These are phyloP conservation scores for Alopecurus myosuroides DNA, from an alignment of 176 grass and related monocot species.

Conservation along the genomic window DNA sequence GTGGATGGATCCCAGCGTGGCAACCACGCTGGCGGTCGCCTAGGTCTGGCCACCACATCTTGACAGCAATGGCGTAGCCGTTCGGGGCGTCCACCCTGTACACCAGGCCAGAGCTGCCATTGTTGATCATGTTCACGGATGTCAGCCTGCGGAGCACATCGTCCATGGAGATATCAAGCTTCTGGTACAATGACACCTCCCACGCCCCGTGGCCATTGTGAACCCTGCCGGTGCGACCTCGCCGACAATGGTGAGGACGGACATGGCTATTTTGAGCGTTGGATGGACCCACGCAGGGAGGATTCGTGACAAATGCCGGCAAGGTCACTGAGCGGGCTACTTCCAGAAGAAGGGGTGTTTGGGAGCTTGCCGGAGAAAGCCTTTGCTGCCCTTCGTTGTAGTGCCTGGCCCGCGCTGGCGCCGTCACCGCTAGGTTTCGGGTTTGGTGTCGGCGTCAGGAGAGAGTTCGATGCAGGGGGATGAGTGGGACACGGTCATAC, in stretches of 20 bases:
- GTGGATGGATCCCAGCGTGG: conserved; percentile 70
- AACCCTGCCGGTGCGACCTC: background rate
- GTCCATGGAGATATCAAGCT: conserved; percentile 72
- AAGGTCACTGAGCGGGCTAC: conserved; percentile 74
- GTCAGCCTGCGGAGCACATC: conserved; percentile 70
- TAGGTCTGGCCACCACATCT: conserved; percentile 83
- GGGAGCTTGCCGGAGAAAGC: conserved; percentile 81
- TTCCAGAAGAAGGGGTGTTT: conserved; percentile 85
- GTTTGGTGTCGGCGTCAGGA: too few relatives aligned
- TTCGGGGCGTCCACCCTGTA: conserved; percentile 66
- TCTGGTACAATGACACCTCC: conserved; percentile 96
- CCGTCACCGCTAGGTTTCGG: too few relatives aligned
- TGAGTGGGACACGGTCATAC: too few relatives aligned
- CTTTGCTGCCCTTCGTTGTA: too few relatives aligned
- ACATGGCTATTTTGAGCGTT: conserved; percentile 59
- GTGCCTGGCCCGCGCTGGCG: too few relatives aligned
- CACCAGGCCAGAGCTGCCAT: conserved; percentile 77
- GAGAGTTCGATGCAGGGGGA: too few relatives aligned
- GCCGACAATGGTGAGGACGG: conserved; percentile 59
- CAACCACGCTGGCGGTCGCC: conserved; percentile 24
- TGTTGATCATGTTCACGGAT: conserved; percentile 73
- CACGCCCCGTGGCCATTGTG: conserved; percentile 34
- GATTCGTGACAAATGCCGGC: conserved; percentile 56
- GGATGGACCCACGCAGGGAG: conserved; percentile 26
- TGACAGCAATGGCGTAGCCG: conserved; percentile 66